Evolutionary conservation across 495 filamentous ascomycete species (phyloP), one percentile per base, ranked within the genome.

Genomic region (Cryomyces minteri): DNA sequence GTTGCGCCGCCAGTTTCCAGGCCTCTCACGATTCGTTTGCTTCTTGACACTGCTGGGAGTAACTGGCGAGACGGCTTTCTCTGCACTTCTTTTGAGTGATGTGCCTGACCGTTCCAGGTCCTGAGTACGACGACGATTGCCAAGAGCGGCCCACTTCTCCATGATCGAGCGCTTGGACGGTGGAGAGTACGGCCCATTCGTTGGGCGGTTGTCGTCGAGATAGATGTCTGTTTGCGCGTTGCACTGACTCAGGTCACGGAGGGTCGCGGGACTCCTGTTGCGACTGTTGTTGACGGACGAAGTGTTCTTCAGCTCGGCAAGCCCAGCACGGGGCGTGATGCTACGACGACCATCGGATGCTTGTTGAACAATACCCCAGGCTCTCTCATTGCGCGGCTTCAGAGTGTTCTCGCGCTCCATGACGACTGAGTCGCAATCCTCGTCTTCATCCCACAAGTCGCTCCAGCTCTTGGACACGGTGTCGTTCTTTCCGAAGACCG

Each of bases 401-500:
- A 53, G 32, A 33, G 53, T 55, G 39, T 53, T 52, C 29, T 59
- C 54, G 41, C 50, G 54, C 32, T 58, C 54, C 31, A 54, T 45
- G 32, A 52, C 48, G 28, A 48, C 1, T 10, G 34, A 38, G 34
- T 38, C 34, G 34, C 34, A 38, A 51, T 82, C 78, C 30, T 69
- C 72, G 44, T 94, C 87, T 60, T 94, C 87, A 46, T 94, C 87
- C 79, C 83, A 95, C 51, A 95, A 69, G 62, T 95, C 87, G 53
- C 85, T 90, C 87, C 87, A 95, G 69, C 87, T 95, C 76, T 95
- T 94, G 30, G 87, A 90, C 8, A 87, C 81, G 14, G 73, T 64
- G 4, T 80, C 73, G 57, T 81, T 75, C 58, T 76, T 79, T 29
- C 82, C 82, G 57, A 90, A 88, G 18, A 88, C 73, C 50, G 79